Evolutionary conservation across 495 filamentous ascomycete species (phyloP).

Genomic region (Rostrohypoxylon terebratum): DNA sequence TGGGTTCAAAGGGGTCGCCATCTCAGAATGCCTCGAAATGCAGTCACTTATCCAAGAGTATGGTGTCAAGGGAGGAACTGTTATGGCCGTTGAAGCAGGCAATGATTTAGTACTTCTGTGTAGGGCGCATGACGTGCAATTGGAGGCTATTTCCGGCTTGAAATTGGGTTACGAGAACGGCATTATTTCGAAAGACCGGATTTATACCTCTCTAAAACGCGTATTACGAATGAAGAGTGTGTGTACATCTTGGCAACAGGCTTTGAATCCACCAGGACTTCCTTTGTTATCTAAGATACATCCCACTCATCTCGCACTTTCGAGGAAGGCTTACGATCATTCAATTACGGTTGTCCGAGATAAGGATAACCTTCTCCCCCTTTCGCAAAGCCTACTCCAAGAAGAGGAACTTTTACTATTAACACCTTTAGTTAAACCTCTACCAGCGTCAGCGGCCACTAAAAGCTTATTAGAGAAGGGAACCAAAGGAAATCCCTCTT

Average conservation of each 20-base stretch:
- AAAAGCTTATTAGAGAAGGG: constrained; percentile 63
- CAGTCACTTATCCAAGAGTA: constrained; percentile 91
- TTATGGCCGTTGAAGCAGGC: constrained; percentile 94
- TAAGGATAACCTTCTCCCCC: constrained; percentile 79
- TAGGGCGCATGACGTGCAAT: constrained; percentile 83
- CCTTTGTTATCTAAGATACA: constrained; percentile 79
- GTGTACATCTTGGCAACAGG: constrained; percentile 86
- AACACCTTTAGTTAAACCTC: constrained; percentile 85
- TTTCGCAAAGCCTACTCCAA: constrained; percentile 80
- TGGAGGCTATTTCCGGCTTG: constrained; percentile 86
- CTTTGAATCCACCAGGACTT: constrained; percentile 81
- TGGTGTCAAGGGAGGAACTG: constrained; percentile 89
- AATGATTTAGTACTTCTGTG: constrained; percentile 89
- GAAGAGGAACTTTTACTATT: constrained; percentile 85
- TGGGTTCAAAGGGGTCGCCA: constrained; percentile 88
- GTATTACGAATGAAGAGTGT: constrained; percentile 80
- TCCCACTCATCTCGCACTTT: constrained; percentile 79
- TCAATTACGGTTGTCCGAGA: constrained; percentile 90
- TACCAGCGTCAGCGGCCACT: constrained; percentile 81
- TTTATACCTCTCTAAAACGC: constrained; percentile 77
- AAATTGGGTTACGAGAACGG: constrained; percentile 88
- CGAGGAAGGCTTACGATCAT: constrained; percentile 82
- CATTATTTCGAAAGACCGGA: constrained; percentile 79
- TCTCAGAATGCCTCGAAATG: constrained; percentile 96
- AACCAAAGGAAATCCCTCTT: constrained; percentile 56